A percentile compares a stretch with the other conserved stretches of the same genome.
These are phyloP conservation scores for Yamadazyma atlantica DNA, from an alignment of 1,139 yeast genomes.

Conservation along the genomic window DNA sequence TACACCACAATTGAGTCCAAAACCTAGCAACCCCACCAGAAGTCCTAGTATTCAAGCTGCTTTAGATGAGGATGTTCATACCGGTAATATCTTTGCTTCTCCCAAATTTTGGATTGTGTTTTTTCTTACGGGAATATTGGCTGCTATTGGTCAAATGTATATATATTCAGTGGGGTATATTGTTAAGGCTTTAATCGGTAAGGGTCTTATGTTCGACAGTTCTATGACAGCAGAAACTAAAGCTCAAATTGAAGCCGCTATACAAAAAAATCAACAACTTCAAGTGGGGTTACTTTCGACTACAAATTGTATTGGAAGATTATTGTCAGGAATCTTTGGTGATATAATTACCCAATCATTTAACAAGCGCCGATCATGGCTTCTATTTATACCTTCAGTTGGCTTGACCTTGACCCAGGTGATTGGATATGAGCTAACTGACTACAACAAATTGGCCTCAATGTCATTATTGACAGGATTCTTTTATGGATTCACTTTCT, in stretches of 20 bases:
- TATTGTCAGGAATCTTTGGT: conserved; percentile 52
- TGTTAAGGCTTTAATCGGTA: conserved; percentile 47
- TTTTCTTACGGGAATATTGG: conserved; percentile 46
- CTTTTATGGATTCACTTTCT: conserved; percentile 58
- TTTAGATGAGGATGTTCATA: conserved; percentile 16
- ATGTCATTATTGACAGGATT: conserved; percentile 50
- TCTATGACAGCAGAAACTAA: conserved; percentile 15
- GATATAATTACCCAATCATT: conserved; percentile 48
- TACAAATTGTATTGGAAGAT: conserved; percentile 55
- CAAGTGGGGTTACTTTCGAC: conserved; percentile 58
- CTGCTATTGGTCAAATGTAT: conserved; percentile 62
- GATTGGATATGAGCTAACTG: conserved; percentile 31
- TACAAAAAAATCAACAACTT: conserved; percentile 52
- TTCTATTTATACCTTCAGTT: conserved; percentile 46
- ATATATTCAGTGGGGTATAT: conserved; percentile 63
- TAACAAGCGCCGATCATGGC: conserved; percentile 42
- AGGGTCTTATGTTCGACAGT: conserved; percentile 19
- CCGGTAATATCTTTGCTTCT: conserved; percentile 27
- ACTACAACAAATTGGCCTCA: conserved; percentile 31
- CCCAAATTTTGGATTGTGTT: conserved; percentile 51
- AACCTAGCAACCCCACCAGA: conserved; percentile 4
- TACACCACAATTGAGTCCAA: conserved; percentile 4
- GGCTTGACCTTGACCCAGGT: conserved; percentile 44
- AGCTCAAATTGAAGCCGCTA: conserved; percentile 25
- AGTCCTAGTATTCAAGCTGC: conserved; percentile 8